Evolutionary conservation across 129 eudicot genomes (phyloP).

Genomic region (Cynara cardunculus): DNA sequence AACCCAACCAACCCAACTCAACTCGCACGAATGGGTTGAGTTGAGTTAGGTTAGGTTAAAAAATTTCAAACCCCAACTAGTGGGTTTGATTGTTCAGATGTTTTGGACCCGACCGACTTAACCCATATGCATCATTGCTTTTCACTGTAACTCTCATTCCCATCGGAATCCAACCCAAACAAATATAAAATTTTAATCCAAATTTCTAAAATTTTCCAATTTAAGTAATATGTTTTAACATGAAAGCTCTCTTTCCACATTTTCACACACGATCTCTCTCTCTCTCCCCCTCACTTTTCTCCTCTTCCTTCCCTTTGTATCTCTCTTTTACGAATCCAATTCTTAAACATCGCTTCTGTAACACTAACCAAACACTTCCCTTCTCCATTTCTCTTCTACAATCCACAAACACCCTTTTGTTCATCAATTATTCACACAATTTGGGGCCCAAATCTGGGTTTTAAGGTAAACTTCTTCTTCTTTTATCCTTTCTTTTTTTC

Average conservation of each 20-base stretch:
- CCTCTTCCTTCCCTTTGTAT: neutral
- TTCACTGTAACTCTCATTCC: too few species aligned
- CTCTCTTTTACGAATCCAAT: conserved; percentile 16
- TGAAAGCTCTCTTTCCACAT: neutral
- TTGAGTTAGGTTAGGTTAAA: too few species aligned
- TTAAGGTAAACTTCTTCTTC: conserved; percentile 8
- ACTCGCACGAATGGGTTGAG: too few species aligned
- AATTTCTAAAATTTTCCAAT: neutral
- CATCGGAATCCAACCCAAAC: too few species aligned
- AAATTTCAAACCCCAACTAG: too few species aligned
- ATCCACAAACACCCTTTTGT: neutral
- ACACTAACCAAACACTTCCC: conserved; percentile 22
- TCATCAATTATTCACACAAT: neutral
- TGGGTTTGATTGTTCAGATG: too few species aligned
- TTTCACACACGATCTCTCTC: conserved; percentile 20
- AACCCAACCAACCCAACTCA: too few species aligned
- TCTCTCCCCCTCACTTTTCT: neutral
- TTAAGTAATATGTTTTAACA: neutral
- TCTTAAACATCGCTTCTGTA: conserved; percentile 19
- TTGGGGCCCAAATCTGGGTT: conserved; percentile 1
- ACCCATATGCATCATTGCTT: too few species aligned
- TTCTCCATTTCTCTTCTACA: neutral
- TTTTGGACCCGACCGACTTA: too few species aligned
- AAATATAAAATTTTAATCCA: neutral
- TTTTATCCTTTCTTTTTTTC: neutral